phyloP scores from a whole-genome alignment of 1,284 basidiomycete genomes.

The Sporisorium exsertum region DNA sequence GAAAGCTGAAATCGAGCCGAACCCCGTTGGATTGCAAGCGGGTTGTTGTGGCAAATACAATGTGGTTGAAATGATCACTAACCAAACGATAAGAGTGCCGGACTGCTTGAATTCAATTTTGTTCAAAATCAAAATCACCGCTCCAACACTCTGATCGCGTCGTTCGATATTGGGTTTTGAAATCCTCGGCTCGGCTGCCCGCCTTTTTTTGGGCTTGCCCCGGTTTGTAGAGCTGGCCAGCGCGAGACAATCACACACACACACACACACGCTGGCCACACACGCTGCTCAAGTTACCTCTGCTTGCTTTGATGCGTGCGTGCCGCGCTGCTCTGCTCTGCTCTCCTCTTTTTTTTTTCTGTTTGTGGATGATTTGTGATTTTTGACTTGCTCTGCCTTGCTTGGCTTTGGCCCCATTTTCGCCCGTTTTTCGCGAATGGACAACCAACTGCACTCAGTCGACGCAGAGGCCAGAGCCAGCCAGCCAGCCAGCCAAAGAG shows the following conservation, averaged over 20 bases:
- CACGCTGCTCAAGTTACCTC: neutral
- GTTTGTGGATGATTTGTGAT: neutral
- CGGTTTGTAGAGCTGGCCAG: conserved; percentile 4
- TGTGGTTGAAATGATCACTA: conserved; percentile 14
- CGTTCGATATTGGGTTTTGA: neutral
- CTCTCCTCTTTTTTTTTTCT: conserved; percentile 1
- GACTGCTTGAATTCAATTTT: neutral
- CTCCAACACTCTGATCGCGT: conserved; percentile 3
- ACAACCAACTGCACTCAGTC: neutral
- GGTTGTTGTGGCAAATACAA: conserved; percentile 1
- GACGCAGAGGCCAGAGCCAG: neutral
- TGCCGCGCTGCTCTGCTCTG: neutral
- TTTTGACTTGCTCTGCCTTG: neutral
- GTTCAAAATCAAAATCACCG: conserved; percentile 1
- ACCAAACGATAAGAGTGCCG: neutral
- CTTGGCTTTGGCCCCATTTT: neutral
- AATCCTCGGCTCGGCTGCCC: conserved; percentile 21
- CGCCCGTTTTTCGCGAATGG: neutral
- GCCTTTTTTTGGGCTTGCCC: neutral
- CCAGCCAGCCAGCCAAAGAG: neutral
- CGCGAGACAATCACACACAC: neutral
- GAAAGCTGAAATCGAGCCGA: conserved; percentile 1
- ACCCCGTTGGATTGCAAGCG: conserved; percentile 4
- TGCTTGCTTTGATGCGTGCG: too few species aligned
- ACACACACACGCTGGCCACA: conserved; percentile 11